Evolutionary conservation across 164 flowering plant species (phyloP).

Genomic region (Kingdonia uniflora): DNA sequence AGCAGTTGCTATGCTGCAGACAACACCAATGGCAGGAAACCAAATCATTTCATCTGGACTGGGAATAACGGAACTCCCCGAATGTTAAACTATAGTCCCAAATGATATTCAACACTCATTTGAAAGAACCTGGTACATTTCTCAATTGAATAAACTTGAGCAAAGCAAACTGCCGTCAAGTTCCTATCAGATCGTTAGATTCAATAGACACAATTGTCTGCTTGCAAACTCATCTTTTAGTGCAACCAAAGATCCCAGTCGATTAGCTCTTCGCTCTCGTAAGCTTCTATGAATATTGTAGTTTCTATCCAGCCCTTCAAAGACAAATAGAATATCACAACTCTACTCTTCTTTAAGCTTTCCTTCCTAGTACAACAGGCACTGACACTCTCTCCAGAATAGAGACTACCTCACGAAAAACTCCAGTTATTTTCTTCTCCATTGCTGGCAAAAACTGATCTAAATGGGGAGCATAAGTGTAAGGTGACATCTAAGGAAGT

Average conservation of each 20-base stretch:
- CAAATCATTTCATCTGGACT: too few species aligned
- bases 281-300: slow-evolving; percentile 77
- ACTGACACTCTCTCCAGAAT: slow-evolving; percentile 70
- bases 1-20: too few species aligned
- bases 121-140: too few species aligned
- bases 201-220: too few species aligned
- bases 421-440: slow-evolving; percentile 90
- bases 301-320: slow-evolving; percentile 83
- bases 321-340: slow-evolving; percentile 83
- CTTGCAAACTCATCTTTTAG: slow-evolving; percentile 70
- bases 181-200: too few species aligned
- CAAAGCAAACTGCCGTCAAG: too few species aligned
- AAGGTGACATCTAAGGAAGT: slow-evolving; percentile 77
- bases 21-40: too few species aligned
- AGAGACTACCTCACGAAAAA: slow-evolving; percentile 79
- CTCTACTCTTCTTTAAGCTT: slow-evolving; percentile 70
- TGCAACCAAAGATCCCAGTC: slow-evolving; percentile 66
- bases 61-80: too few species aligned
- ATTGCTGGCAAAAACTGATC: slow-evolving; percentile 62
- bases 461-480: slow-evolving; percentile 50
- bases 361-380: slow-evolving; percentile 63
- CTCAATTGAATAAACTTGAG: too few species aligned
- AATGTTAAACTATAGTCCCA: too few species aligned
- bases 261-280: slow-evolving; percentile 46
- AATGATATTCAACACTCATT: too few species aligned